These are phyloP conservation scores for Clitopilus passeckerianus DNA, from an alignment of 768 basidiomycete genomes.

Conservation along the genomic window DNA sequence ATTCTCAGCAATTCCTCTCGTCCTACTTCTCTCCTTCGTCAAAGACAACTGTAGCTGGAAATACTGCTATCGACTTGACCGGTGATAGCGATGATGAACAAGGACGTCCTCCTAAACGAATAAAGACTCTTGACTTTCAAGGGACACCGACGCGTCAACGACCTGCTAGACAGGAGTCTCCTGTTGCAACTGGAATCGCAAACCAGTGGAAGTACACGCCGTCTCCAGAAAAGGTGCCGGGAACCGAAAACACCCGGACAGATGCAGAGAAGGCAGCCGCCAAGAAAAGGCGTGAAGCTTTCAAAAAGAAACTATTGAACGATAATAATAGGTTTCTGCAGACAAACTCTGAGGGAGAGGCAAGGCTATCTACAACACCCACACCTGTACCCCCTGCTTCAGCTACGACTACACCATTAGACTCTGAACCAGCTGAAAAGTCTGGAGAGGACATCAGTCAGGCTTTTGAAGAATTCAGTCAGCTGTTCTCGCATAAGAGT, in stretches of 20 bases:
- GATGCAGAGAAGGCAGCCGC: slow-evolving; percentile 18
- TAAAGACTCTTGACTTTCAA: slow-evolving; percentile 11
- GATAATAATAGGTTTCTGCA: slow-evolving; percentile 35
- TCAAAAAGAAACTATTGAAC: slow-evolving; percentile 45
- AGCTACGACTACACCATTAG: slow-evolving; percentile 14
- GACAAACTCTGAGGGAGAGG: not conserved
- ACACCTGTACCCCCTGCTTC: slow-evolving; percentile 8
- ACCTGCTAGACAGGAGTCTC: not conserved
- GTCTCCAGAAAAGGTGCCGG: slow-evolving; percentile 17
- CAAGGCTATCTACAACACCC: slow-evolving; percentile 1
- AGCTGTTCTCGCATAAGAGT: slow-evolving; percentile 37
- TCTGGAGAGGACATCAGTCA: slow-evolving; percentile 39
- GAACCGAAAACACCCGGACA: slow-evolving; percentile 5
- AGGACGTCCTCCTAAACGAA: slow-evolving; percentile 24
- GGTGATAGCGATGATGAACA: slow-evolving; percentile 24
- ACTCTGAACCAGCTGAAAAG: slow-evolving; percentile 16
- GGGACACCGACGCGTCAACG: not conserved
- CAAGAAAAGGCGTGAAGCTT: slow-evolving; percentile 32
- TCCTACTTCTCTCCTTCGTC: slow-evolving; percentile 27
- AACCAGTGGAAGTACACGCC: slow-evolving; percentile 44
- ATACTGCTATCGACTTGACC: slow-evolving; percentile 44
- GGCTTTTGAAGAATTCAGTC: slow-evolving; percentile 41
- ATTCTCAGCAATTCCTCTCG: slow-evolving; percentile 32
- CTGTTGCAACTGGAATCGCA: slow-evolving; percentile 13
- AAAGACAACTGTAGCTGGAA: slow-evolving; percentile 5